Conservation (phyloP, 768 basidiomycete genomes). For the Serendipita sp. region DNA sequence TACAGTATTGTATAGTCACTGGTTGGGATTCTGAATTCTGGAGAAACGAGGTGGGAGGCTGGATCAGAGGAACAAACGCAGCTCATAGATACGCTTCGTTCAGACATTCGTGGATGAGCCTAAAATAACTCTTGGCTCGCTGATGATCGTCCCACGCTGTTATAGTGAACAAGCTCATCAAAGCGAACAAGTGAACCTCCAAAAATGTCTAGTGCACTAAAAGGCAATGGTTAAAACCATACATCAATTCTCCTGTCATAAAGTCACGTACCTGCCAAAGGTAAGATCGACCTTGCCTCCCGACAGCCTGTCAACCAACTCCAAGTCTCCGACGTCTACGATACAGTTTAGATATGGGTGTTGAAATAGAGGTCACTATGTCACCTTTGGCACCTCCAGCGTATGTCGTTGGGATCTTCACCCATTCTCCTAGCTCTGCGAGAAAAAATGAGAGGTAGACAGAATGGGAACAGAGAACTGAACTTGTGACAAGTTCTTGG, state of each 20-base stretch:
- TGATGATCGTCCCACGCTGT: no score
- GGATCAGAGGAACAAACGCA: no score
- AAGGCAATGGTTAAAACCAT: background rate
- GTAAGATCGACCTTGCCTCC: conserved; percentile 75
- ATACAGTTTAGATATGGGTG: background rate
- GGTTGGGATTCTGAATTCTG: no score
- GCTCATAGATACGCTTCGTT: no score
- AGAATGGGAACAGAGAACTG: background rate
- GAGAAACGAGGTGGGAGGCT: no score
- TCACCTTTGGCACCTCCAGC: conserved; percentile 89
- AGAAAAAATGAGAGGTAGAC: conserved; percentile 11
- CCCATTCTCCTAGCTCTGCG: conserved; percentile 82
- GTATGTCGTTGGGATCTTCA: conserved; percentile 81
- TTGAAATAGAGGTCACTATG: background rate
- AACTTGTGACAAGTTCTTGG: conserved; percentile 67
- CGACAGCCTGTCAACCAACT: conserved; percentile 65
- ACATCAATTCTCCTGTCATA: no score
- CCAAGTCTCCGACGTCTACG: conserved; percentile 64
- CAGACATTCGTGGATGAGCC: no score
- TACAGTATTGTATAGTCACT: no score
- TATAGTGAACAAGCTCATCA: conserved; percentile 25
- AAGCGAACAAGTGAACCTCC: conserved; percentile 29
- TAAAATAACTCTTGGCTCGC: no score
- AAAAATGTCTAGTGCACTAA: conserved; percentile 31
- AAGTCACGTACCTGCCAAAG: conserved; percentile 50